phyloP scores from a whole-genome alignment of 2,329 filamentous ascomycete species.

The Hymenoscyphus fraxineus region DNA sequence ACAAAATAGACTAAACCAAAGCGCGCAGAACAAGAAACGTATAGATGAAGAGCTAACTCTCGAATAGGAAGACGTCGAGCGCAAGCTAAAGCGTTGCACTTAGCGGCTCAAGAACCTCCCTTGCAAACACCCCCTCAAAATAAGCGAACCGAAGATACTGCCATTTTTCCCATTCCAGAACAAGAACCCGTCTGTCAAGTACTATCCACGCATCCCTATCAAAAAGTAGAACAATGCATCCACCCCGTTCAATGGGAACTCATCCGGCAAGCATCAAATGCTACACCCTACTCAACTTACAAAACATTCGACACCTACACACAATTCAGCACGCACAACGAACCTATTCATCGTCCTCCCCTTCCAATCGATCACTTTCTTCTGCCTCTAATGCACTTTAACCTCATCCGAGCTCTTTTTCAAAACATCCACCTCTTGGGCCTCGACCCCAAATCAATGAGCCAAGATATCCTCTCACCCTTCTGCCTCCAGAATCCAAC shows the following conservation, averaged over 20 bases:
- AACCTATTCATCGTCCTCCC: background rate
- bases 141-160: background rate
- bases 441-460: constrained; percentile 18
- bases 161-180: background rate
- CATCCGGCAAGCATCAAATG: background rate
- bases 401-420: constrained; percentile 37
- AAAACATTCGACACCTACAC: constrained; percentile 11
- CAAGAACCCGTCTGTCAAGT: background rate
- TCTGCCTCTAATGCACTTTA: constrained; percentile 38
- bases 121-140: background rate
- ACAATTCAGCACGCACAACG: constrained; percentile 5
- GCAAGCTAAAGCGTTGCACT: constrained; percentile 1
- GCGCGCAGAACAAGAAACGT: constrained; percentile 19
- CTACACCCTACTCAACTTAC: constrained; percentile 1
- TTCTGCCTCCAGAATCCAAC: constrained; percentile 13
- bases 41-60: background rate
- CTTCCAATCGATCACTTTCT: constrained; percentile 28
- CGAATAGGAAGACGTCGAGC: constrained; percentile 2
- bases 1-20: constrained; percentile 31
- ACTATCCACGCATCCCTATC: background rate
- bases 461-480: constrained; percentile 20
- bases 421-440: constrained; percentile 35
- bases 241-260: constrained; percentile 1
- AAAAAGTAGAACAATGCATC: background rate
- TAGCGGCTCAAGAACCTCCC: background rate